Evolutionary conservation across 352 stramenopile genomes (phyloP).

Genomic region (Elongisporangium undulatum): DNA sequence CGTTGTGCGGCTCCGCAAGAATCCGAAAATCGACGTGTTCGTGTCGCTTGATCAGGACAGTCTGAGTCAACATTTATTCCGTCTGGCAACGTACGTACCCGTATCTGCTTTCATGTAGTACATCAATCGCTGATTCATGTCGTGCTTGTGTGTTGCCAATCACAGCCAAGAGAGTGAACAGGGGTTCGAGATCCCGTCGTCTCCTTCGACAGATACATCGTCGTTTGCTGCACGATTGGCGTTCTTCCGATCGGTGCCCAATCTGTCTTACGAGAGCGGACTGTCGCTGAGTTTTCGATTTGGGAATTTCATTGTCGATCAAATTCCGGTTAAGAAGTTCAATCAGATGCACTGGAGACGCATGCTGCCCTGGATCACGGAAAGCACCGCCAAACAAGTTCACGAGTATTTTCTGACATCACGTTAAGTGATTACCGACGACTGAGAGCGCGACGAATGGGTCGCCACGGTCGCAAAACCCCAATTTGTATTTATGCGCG

Average conservation of each 20-base stretch:
- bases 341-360: conserved; percentile 84
- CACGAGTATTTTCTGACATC: conserved; percentile 27
- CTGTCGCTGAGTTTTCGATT: conserved; percentile 82
- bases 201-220: conserved; percentile 9
- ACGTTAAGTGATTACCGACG: background rate
- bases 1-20: conserved; percentile 18
- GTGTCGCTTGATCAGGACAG: conserved; percentile 9
- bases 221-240: conserved; percentile 42
- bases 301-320: conserved; percentile 45
- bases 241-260: conserved; percentile 51
- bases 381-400: conserved; percentile 45
- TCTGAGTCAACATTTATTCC: conserved; percentile 20
- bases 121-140: background rate
- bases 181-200: conserved; percentile 29
- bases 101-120: background rate
- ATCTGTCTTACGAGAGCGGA: conserved; percentile 49
- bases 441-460: background rate
- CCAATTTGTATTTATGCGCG: conserved; percentile 13
- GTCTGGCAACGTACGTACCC: conserved; percentile 10
- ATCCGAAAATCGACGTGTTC: conserved; percentile 21
- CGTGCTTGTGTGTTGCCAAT: background rate
- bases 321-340: conserved; percentile 77
- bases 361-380: conserved; percentile 79
- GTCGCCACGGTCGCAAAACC: background rate
- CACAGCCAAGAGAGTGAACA: conserved; percentile 22